A percentile compares a stretch with the other conserved stretches of the same genome.
phyloP scores from a whole-genome alignment of 495 filamentous ascomycete genomes.

The Cryomyces minteri region DNA sequence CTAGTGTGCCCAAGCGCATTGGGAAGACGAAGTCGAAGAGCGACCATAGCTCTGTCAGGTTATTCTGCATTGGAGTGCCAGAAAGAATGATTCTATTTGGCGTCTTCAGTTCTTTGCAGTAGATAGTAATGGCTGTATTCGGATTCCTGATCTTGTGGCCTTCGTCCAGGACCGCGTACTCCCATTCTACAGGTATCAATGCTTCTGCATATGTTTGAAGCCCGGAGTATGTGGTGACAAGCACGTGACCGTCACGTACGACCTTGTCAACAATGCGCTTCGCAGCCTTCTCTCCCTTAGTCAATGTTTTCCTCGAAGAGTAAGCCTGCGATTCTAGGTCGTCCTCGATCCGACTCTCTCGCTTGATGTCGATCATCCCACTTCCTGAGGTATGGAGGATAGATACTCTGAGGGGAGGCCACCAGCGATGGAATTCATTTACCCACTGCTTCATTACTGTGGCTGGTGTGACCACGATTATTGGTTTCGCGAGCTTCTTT shows the following conservation, averaged over 20 bases:
- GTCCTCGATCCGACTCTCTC: slow-evolving; percentile 55
- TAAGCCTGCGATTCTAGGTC: slow-evolving; percentile 31
- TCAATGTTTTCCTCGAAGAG: slow-evolving; percentile 19
- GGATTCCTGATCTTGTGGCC: slow-evolving; percentile 97
- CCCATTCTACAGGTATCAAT: slow-evolving; percentile 70
- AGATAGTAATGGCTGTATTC: slow-evolving; percentile 76
- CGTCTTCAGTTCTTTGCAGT: slow-evolving; percentile 80
- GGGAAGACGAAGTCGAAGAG: slow-evolving; percentile 93
- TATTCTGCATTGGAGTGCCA: slow-evolving; percentile 96
- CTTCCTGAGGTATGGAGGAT: slow-evolving; percentile 91
- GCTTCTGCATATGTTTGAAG: slow-evolving; percentile 70
- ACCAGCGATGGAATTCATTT: slow-evolving; percentile 95
- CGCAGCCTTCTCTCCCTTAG: slow-evolving; percentile 39
- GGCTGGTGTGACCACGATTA: slow-evolving; percentile 79
- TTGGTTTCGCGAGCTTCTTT: slow-evolving; percentile 60
- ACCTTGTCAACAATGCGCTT: slow-evolving; percentile 69
- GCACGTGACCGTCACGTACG: slow-evolving; percentile 70
- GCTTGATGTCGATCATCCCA: slow-evolving; percentile 72
- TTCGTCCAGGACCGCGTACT: slow-evolving; percentile 86
- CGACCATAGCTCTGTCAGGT: slow-evolving; percentile 90
- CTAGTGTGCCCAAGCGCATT: slow-evolving; percentile 81
- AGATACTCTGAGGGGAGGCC: slow-evolving; percentile 84
- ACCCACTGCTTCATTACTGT: slow-evolving; percentile 96
- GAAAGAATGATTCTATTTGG: slow-evolving; percentile 82
- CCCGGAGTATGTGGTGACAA: slow-evolving; percentile 89